A percentile compares a stretch with the other conserved stretches of the same genome.
Conservation (phyloP, 2,329 filamentous ascomycete genomes). For the Verticillium longisporum region DNA sequence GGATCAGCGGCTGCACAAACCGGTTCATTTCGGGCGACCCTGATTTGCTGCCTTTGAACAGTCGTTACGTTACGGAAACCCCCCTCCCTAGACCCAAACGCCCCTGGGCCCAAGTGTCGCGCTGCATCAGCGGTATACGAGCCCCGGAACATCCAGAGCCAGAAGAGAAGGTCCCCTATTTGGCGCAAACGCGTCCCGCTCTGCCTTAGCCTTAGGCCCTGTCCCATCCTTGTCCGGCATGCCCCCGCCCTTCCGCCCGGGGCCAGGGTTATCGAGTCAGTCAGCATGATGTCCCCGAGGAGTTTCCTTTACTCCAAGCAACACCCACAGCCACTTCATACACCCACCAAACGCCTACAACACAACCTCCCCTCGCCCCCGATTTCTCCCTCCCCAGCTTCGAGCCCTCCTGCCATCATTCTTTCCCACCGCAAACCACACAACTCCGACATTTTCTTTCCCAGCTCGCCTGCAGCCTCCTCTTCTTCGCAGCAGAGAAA, state of each 20-base stretch:
- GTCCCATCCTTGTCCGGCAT: background rate
- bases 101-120: background rate
- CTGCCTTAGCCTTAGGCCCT: background rate
- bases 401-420: constrained; percentile 1
- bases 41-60: background rate
- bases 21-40: background rate
- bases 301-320: constrained; percentile 15
- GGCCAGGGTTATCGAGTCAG: background rate
- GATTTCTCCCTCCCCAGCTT: constrained; percentile 1
- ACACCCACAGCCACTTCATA: constrained; percentile 6
- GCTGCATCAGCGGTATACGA: background rate
- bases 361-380: constrained; percentile 2
- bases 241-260: background rate
- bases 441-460: constrained; percentile 1
- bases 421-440: constrained; percentile 3
- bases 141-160: background rate
- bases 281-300: constrained; percentile 14
- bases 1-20: background rate
- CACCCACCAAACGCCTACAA: background rate
- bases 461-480: constrained; percentile 8
- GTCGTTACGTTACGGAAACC: background rate
- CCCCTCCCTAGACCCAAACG: background rate
- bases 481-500: constrained; percentile 11
- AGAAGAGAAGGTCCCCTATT: background rate
- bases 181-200: background rate